Percentiles rank a stretch among this genome's conserved stretches.
These are phyloP conservation scores for Plasmodium vivax DNA, from an alignment of 169 alveolate species.

Conservation along the genomic window DNA sequence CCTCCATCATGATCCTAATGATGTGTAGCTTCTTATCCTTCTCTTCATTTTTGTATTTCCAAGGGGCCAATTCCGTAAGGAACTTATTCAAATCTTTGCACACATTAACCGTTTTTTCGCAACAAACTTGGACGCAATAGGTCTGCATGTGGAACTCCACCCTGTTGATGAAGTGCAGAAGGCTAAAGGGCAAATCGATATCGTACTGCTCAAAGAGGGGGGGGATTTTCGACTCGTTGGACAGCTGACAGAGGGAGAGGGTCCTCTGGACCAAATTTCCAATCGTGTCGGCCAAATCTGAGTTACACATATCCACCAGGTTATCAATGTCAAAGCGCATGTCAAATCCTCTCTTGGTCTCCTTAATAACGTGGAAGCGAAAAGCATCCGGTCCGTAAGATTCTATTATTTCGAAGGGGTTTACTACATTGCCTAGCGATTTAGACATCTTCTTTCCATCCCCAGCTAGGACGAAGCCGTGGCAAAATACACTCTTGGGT, in stretches of 20 bases:
- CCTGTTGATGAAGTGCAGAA: constrained; percentile 78
- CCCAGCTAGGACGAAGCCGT: constrained; percentile 93
- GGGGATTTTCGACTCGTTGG: constrained; percentile 85
- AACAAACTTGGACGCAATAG: constrained; percentile 81
- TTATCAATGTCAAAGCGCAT: constrained; percentile 82
- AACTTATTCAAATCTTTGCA: constrained; percentile 88
- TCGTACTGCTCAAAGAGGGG: constrained; percentile 60
- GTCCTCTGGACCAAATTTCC: constrained; percentile 89
- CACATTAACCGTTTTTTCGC: constrained; percentile 82
- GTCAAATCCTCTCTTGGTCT: constrained; percentile 84
- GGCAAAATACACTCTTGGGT: constrained; percentile 92
- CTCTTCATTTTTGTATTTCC: constrained; percentile 82
- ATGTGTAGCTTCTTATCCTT: constrained; percentile 80
- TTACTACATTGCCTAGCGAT: constrained; percentile 90
- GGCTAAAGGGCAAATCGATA: constrained; percentile 84
- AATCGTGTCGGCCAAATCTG: constrained; percentile 88
- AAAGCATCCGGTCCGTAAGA: constrained; percentile 82
- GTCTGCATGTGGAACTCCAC: constrained; percentile 70
- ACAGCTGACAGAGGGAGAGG: constrained; percentile 81
- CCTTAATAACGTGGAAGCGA: constrained; percentile 84
- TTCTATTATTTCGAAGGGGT: constrained; percentile 85
- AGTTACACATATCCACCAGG: constrained; percentile 84
- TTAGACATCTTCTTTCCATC: constrained; percentile 96
- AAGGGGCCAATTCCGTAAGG: constrained; percentile 91
- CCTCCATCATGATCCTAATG: constrained; percentile 90